These are phyloP conservation scores for Vitis hybrid DNA, from an alignment of 177 flowering plant species.

Conservation along the genomic window DNA sequence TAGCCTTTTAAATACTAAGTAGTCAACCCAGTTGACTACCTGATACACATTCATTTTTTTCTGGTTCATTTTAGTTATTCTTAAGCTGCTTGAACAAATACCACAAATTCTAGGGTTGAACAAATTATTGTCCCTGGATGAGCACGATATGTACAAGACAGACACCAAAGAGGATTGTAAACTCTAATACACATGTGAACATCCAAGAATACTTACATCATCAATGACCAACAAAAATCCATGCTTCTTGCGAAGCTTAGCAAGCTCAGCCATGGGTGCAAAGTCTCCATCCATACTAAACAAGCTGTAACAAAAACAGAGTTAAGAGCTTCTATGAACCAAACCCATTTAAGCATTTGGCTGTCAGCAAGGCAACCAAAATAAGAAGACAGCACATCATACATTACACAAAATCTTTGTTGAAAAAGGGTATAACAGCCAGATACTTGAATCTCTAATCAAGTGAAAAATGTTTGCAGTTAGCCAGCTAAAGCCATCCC, in stretches of 20 bases:
- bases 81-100: not conserved
- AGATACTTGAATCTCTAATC: not conserved
- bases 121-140: not conserved
- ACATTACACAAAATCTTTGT: not conserved
- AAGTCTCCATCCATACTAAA: constrained; percentile 99
- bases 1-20: not conserved
- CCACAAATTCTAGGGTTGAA: not conserved
- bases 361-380: not conserved
- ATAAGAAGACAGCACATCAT: not conserved
- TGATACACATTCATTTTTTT: not conserved
- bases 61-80: not conserved
- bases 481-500: too few species aligned
- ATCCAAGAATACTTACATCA: constrained; percentile 62
- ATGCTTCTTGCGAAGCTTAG: constrained; percentile 72
- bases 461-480: not conserved
- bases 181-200: not conserved
- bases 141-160: not conserved
- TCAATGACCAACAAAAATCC: constrained; percentile 85
- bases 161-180: not conserved
- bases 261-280: constrained; percentile 83
- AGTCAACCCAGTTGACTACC: not conserved
- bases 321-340: not conserved
- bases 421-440: not conserved
- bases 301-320: constrained; percentile 53
- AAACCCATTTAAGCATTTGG: not conserved